phyloP scores from a whole-genome alignment of 345 rosid species.

The Erodium maritimum region DNA sequence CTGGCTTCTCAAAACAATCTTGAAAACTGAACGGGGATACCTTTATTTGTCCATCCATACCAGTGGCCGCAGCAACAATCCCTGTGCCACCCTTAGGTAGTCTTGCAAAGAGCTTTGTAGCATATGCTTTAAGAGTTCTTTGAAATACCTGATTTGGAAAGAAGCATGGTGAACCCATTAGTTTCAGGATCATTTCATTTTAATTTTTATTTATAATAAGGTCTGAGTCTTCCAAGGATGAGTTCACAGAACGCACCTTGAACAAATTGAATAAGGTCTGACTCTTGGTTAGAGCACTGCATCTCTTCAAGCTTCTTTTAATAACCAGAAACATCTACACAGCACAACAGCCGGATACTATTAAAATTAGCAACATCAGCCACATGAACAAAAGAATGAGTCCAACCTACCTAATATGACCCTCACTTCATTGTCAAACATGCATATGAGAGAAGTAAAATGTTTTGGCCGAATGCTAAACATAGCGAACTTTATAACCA shows the following conservation, averaged over 20 bases:
- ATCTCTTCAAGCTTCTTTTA: constrained; percentile 95
- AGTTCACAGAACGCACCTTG: constrained; percentile 41
- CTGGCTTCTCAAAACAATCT: neutral
- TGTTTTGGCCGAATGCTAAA: too few relatives aligned
- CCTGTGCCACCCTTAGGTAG: constrained; percentile 94
- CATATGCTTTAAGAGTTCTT: constrained; percentile 84
- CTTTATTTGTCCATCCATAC: constrained; percentile 96
- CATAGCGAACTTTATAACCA: too few relatives aligned
- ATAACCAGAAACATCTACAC: constrained; percentile 76
- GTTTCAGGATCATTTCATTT: neutral
- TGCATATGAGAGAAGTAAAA: too few relatives aligned
- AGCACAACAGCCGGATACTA: constrained; percentile 3
- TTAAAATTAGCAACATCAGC: neutral
- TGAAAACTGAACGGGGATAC: constrained; percentile 20
- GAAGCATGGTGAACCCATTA: neutral
- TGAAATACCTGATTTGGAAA: constrained; percentile 62
- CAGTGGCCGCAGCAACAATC: constrained; percentile 97
- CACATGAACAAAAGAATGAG: too few relatives aligned
- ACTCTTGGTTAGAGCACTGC: constrained; percentile 78
- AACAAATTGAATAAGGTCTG: constrained; percentile 79
- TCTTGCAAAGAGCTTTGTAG: constrained; percentile 69
- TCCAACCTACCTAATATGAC: too few relatives aligned
- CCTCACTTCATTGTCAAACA: too few relatives aligned
- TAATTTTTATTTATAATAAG: too few relatives aligned
- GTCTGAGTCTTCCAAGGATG: constrained; percentile 1